Conservation (phyloP, 2,329 filamentous ascomycete genomes). For the Hymenoscyphus salicellus region DNA sequence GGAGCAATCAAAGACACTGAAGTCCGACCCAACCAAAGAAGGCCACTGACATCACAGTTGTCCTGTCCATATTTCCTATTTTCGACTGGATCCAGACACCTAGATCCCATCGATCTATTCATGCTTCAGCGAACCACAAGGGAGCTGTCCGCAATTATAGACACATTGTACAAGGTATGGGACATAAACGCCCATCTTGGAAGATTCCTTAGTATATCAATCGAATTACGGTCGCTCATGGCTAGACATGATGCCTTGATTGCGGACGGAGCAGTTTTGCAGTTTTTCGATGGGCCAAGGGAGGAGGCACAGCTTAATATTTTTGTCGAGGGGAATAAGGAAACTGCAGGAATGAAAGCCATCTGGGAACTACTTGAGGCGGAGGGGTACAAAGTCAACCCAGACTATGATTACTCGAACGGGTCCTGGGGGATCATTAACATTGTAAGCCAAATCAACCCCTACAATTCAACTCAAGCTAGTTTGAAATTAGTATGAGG, state of each 20-base stretch:
- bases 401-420: no score
- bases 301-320: not conserved
- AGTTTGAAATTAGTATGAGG: no score
- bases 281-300: not conserved
- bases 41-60: not conserved
- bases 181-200: no score
- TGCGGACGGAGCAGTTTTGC: not conserved
- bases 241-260: not conserved
- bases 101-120: not conserved
- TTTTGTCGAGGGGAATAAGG: not conserved
- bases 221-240: not conserved
- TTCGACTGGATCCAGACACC: not conserved
- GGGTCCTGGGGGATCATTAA: no score
- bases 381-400: not conserved
- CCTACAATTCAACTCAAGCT: no score
- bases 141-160: not conserved
- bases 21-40: no score
- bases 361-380: not conserved
- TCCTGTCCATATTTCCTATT: not conserved
- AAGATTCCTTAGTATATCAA: no score
- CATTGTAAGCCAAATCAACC: no score
- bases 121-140: not conserved
- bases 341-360: not conserved
- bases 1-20: no score
- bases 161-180: no score